Conservation (phyloP, 129 eudicot genomes). For the Artemisia tridentata region DNA sequence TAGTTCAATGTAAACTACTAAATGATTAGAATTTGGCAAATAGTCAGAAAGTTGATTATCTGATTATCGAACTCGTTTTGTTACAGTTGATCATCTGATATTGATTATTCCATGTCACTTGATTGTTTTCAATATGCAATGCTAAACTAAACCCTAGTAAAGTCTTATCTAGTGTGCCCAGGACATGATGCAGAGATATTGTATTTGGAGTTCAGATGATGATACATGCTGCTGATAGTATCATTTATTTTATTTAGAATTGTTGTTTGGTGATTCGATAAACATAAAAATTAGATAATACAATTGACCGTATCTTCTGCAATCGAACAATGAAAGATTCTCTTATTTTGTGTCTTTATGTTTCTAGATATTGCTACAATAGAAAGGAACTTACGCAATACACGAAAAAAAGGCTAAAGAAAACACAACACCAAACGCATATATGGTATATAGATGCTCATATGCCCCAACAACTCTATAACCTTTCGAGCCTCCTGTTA, state of each 20-base stretch:
- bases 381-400: not conserved
- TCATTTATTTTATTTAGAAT: not conserved
- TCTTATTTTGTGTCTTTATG: not conserved
- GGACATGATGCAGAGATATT: no score
- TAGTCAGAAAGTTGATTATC: no score
- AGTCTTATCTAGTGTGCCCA: no score
- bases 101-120: no score
- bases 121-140: no score
- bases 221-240: not conserved
- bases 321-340: not conserved
- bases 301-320: not conserved
- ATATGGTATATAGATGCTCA: conserved; percentile 4
- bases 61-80: no score
- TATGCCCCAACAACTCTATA: not conserved
- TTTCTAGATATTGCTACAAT: not conserved
- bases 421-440: not conserved
- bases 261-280: not conserved
- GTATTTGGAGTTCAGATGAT: conserved; percentile 10
- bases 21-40: no score
- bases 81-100: no score
- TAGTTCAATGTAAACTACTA: no score
- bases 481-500: conserved; percentile 2
- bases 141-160: no score
- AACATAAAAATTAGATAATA: not conserved
- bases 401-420: conserved; percentile 5